Percentiles rank a stretch among this genome's conserved stretches.
Conservation (phyloP, 2,329 filamentous ascomycete species). For the Domatiomyces globalis region DNA sequence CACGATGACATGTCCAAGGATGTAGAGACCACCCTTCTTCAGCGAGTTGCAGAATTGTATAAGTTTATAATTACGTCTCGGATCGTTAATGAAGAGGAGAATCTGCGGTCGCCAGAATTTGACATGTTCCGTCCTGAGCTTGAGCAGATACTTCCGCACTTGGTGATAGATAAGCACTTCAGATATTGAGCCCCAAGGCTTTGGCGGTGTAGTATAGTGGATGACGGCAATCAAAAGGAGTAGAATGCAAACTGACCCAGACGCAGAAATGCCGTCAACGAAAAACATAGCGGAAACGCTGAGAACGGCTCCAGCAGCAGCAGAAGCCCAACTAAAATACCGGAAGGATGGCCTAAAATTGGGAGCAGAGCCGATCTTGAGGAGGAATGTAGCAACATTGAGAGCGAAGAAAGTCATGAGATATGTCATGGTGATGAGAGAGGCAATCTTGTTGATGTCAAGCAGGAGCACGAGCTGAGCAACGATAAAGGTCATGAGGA, state of each 20-base stretch:
- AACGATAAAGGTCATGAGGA: slow-evolving; percentile 59
- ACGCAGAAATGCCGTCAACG: slow-evolving; percentile 68
- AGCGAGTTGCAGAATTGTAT: slow-evolving; percentile 86
- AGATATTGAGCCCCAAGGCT: slow-evolving; percentile 69
- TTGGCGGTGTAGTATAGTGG: slow-evolving; percentile 72
- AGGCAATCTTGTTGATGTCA: slow-evolving; percentile 77
- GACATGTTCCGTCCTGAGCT: slow-evolving; percentile 75
- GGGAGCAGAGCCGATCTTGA: slow-evolving; percentile 75
- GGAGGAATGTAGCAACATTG: slow-evolving; percentile 71
- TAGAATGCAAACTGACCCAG: slow-evolving; percentile 57
- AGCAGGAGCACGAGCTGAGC: slow-evolving; percentile 69
- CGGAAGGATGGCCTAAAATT: slow-evolving; percentile 82
- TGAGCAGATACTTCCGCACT: slow-evolving; percentile 71
- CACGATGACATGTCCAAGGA: slow-evolving; percentile 77
- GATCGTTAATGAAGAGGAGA: slow-evolving; percentile 68
- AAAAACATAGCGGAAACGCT: slow-evolving; percentile 81
- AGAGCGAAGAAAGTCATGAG: slow-evolving; percentile 85
- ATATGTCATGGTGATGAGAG: slow-evolving; percentile 81
- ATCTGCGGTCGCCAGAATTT: slow-evolving; percentile 91
- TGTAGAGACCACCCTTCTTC: slow-evolving; percentile 75
- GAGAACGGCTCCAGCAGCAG: slow-evolving; percentile 56
- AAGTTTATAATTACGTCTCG: slow-evolving; percentile 64
- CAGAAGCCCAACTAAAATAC: slow-evolving; percentile 79
- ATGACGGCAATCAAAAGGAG: slow-evolving; percentile 70
- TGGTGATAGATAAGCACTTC: slow-evolving; percentile 82